Base-by-base conservation (phyloP, 768 basidiomycete genomes). In the Podaxis sp. region DNA sequence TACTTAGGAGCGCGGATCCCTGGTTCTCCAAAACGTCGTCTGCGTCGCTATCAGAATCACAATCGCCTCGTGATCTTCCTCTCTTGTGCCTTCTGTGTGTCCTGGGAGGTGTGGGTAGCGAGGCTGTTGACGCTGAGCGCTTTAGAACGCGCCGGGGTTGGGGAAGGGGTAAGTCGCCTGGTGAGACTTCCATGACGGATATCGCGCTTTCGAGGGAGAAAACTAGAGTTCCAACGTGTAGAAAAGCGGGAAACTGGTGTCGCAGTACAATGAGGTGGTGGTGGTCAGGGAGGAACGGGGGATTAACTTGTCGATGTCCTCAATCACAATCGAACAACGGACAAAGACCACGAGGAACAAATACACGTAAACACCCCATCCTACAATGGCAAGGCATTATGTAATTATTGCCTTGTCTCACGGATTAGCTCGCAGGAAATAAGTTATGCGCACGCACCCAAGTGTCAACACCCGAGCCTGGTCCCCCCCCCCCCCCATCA, bases 41-140 rank as follows among this genome's bases (percentile, higher is more conserved):
- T 8, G 74, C 72, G 62, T 80, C 82, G 64, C 72, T 75, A 63
- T 84, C 81, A 24, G 82, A 83, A 44, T 81, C 79, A 38, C 77
- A 77, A 17, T 81, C 80, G 0, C 74, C 74, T 53, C 78, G 71
- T 22, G 81, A 79, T 6, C 75, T 70, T 42, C 77, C 77, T 60
- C 80, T 73, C 61, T 78, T 80, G 19, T 78, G 79, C 64, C 81
- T 86, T 61, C 82, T 77, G 54, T 75, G 79, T 7, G 87, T 88
- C 30, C 84, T 75, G 0, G 88, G 88, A 22, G 88, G 88, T 0
- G 88, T 90, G 40, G 87, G 87, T 24, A 90, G 77, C 3, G 86
- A 86, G 33, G 84, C 81, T 19, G 84, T 79, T 17, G 88, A 89
- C 26, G 87, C 84, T 17, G 86, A 86, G 22, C 87, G 85, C 73